A percentile compares a stretch with the other conserved stretches of the same genome.
Conservation (phyloP, 441 rosid species). For the Mallotus repandus region DNA sequence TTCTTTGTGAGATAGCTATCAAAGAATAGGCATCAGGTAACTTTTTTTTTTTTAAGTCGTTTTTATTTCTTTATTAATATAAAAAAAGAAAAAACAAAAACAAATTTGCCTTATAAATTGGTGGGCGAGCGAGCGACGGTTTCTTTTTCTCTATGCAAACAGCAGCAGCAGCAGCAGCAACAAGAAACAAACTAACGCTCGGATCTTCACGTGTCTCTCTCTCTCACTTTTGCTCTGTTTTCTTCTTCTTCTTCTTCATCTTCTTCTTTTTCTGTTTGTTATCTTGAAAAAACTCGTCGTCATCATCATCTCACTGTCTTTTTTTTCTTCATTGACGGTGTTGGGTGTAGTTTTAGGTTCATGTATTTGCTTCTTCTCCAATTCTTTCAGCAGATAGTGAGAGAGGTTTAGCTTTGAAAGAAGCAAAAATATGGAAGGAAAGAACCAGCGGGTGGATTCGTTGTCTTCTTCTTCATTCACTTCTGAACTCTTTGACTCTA, state of each 20-base stretch:
- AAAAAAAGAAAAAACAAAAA: not conserved
- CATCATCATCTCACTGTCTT: not conserved
- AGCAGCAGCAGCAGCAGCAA: not conserved
- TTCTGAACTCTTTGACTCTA: conserved; percentile 70
- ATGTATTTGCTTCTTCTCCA: too few species aligned
- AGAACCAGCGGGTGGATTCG: conserved; percentile 40
- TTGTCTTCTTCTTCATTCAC: conserved; percentile 49
- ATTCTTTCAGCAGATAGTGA: not conserved
- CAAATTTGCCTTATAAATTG: conserved; percentile 7
- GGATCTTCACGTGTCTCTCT: conserved; percentile 50
- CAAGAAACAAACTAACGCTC: conserved; percentile 16
- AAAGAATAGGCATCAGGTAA: too few species aligned
- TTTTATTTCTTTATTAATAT: not conserved
- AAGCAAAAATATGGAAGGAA: conserved; percentile 58
- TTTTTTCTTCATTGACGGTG: too few species aligned
- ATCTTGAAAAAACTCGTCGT: not conserved
- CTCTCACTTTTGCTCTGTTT: conserved; percentile 7
- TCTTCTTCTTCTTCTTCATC: not conserved
- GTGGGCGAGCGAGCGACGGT: conserved; percentile 28
- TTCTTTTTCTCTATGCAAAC: conserved; percentile 18
- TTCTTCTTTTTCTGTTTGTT: not conserved
- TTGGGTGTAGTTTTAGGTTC: too few species aligned
- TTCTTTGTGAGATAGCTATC: too few species aligned
- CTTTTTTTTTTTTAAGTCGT: not conserved
- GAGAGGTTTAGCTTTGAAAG: conserved; percentile 1